Base-by-base conservation (phyloP, 1,139 yeast genomes). In the Hyphopichia pseudoburtonii region DNA sequence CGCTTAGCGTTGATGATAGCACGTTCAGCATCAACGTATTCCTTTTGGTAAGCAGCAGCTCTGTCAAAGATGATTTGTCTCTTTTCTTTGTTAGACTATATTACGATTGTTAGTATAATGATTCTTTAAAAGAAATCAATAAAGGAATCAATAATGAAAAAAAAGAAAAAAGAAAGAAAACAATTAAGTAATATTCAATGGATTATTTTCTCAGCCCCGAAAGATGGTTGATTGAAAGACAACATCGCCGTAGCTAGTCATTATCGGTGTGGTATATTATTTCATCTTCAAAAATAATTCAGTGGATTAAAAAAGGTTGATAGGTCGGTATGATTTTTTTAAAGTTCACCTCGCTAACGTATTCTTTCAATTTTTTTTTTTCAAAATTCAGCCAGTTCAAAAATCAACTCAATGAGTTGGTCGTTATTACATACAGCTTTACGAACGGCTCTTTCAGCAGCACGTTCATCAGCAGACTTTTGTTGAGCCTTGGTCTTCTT, bases 181-280 rank as follows among this genome's bases (percentile, higher is more conserved):
- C 28, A 36, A 38, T 35, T 34, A 19, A 10, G 37, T 6, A 21
- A 3, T 18, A 30, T 22, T 28, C 28, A 16, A 4, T 7, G 33
- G 29, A 36, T 38, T 31, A 40, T 48, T 50, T 66, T 61, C 63
- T 89, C 97, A 89, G 97, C 74, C 96, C 95, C 95, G 97, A 89
- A 89, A 89, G 97, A 89, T 89, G 97, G 97, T 89, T 88, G 83
- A 84, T 85, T 70, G 77, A 80, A 82, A 68, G 90, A 87, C 96
- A 83, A 67, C 96, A 89, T 84, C 60, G 96, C 88, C 78, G 58
- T 52, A 66, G 87, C 94, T 85, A 84, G 94, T 80, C 88, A 64
- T 78, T 76, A 69, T 68, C 73, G 69, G 62, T 11, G 62, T 66
- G 71, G 64, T 73, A 26, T 5, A 18, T 73, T 73, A 68, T 66